Evolutionary conservation across 2,329 filamentous ascomycete genomes (phyloP).

Genomic region (Orbilia oligospora): DNA sequence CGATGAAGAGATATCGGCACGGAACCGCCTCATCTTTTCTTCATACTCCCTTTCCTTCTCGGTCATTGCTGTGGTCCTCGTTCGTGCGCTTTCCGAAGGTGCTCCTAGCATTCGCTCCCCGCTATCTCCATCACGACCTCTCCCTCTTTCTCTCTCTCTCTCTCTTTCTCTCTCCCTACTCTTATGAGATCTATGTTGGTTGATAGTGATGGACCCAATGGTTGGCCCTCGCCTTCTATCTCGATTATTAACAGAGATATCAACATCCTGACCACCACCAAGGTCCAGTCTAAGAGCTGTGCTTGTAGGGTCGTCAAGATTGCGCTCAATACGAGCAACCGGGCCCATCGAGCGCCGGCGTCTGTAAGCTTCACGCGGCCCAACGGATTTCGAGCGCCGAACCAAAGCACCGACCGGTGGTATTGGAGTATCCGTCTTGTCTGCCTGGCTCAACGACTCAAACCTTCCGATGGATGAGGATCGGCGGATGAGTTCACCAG

Average conservation of each 20-base stretch:
- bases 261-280: conserved; percentile 54
- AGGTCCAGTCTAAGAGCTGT: conserved; percentile 52
- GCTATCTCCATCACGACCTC: conserved; percentile 7
- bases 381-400: conserved; percentile 56
- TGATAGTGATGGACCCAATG: conserved; percentile 58
- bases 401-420: conserved; percentile 35
- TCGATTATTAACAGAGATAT: conserved; percentile 52
- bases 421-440: conserved; percentile 34
- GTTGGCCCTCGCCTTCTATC: conserved; percentile 47
- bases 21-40: conserved; percentile 55
- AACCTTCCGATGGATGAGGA: conserved; percentile 52
- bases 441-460: conserved; percentile 24
- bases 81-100: conserved; percentile 38
- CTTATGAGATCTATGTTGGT: conserved; percentile 28
- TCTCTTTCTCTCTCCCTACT: conserved; percentile 6
- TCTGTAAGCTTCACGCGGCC: conserved; percentile 38
- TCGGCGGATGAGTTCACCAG: conserved; percentile 21
- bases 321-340: conserved; percentile 9
- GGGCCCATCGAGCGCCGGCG: conserved; percentile 38
- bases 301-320: conserved; percentile 2
- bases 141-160: background rate
- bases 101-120: conserved; percentile 39
- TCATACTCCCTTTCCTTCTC: conserved; percentile 48
- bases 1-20: conserved; percentile 36
- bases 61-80: conserved; percentile 41